Conservation (phyloP, 1,284 basidiomycete species). For the Cutaneotrichosporon sp. region DNA sequence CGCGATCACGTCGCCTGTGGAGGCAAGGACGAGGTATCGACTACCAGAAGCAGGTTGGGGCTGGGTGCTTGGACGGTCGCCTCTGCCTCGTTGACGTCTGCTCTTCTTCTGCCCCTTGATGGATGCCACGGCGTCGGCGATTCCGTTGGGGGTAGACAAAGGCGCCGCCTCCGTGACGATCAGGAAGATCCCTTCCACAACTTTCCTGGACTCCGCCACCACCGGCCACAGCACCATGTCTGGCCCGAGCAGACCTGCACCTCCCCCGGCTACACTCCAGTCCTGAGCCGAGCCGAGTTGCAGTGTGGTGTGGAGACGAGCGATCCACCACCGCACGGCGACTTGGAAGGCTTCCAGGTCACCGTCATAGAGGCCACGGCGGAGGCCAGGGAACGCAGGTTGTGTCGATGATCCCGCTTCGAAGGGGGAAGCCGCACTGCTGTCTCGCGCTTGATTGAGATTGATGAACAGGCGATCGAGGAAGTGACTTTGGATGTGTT, state of each 20-base stretch:
- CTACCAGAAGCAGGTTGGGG: not conserved
- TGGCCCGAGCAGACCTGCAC: conserved; percentile 27
- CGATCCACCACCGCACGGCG: conserved; percentile 38
- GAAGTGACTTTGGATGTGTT: conserved; percentile 11
- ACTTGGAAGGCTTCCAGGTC: conserved; percentile 25
- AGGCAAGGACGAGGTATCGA: conserved; percentile 12
- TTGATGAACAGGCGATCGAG: conserved; percentile 18
- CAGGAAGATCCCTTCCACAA: conserved; percentile 26
- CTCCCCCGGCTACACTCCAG: conserved; percentile 28
- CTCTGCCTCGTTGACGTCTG: not conserved
- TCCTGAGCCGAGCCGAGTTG: conserved; percentile 30
- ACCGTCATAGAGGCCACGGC: conserved; percentile 19
- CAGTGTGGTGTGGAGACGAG: conserved; percentile 30
- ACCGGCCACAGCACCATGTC: conserved; percentile 34
- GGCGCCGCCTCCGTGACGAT: conserved; percentile 3
- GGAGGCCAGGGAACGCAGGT: conserved; percentile 30
- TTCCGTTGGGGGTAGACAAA: no score
- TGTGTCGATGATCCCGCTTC: not conserved
- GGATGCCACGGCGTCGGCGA: not conserved
- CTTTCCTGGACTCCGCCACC: conserved; percentile 18
- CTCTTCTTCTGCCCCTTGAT: not conserved
- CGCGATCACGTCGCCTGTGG: conserved; percentile 16
- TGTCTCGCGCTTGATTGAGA: conserved; percentile 17
- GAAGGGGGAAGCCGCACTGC: not conserved
- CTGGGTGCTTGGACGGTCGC: not conserved